phyloP scores from a whole-genome alignment of 805 yeast species.

The Cyberlindnera maritima region DNA sequence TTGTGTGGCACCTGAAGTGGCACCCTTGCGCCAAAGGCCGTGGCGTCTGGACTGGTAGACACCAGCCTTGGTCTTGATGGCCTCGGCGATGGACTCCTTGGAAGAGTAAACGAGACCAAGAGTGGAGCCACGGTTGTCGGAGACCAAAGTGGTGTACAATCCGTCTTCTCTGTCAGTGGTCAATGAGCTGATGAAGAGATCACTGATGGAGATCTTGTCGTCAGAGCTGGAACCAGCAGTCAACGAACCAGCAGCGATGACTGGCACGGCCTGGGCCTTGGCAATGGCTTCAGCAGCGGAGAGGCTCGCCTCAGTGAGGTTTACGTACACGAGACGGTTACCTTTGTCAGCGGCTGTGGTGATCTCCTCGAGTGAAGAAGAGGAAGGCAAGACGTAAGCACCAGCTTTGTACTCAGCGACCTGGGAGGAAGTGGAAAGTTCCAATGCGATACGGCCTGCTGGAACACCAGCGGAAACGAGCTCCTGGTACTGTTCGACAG shows the following conservation, averaged over 20 bases:
- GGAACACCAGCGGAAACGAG: slow-evolving; percentile 52
- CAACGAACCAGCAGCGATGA: slow-evolving; percentile 21
- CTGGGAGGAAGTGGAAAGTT: slow-evolving; percentile 7
- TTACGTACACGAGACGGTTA: slow-evolving; percentile 17
- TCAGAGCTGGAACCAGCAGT: slow-evolving; percentile 19
- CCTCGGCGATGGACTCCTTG: slow-evolving; percentile 72
- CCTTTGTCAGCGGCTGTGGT: slow-evolving; percentile 19
- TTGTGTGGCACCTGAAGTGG: slow-evolving; percentile 95
- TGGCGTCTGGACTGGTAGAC: slow-evolving; percentile 91
- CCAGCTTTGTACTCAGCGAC: slow-evolving; percentile 11
- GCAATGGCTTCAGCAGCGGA: slow-evolving; percentile 21
- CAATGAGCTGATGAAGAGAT: slow-evolving; percentile 48
- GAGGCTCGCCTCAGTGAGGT: slow-evolving; percentile 8
- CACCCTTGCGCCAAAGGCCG: slow-evolving; percentile 95
- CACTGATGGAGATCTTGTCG: slow-evolving; percentile 35
- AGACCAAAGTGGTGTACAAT: slow-evolving; percentile 79
- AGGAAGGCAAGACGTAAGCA: slow-evolving; percentile 21
- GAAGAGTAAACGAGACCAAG: slow-evolving; percentile 93
- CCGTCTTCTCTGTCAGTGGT: slow-evolving; percentile 86
- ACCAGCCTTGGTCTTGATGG: slow-evolving; percentile 78
- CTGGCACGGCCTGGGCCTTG: slow-evolving; percentile 24
- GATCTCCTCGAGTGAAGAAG: slow-evolving; percentile 22
- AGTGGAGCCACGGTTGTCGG: slow-evolving; percentile 63
- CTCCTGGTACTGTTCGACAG: slow-evolving; percentile 29
- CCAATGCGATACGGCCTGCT: slow-evolving; percentile 20